Evolutionary conservation across 768 basidiomycete genomes (phyloP).

Genomic region (Goffeauzyma gilvescens): DNA sequence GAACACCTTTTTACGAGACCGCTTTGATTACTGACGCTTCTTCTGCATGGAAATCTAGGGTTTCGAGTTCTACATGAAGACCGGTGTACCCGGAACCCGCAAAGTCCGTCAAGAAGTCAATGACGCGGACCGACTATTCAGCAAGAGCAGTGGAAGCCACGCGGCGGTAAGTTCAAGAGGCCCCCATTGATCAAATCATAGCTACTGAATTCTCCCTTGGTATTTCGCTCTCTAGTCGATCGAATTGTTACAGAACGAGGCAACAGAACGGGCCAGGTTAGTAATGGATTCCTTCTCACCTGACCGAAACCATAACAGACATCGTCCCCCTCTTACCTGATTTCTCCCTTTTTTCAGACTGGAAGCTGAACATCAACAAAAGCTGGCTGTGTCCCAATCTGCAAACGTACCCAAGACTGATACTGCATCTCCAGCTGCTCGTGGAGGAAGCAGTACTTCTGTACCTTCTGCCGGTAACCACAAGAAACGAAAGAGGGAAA

Average conservation of each 20-base stretch:
- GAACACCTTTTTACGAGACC: not conserved
- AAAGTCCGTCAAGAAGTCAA: constrained; percentile 16
- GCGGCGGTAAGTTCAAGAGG: constrained; percentile 9
- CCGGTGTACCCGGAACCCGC: constrained; percentile 16
- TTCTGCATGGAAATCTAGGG: constrained; percentile 18
- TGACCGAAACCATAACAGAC: not conserved
- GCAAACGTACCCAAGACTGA: not conserved
- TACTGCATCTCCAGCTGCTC: too few species aligned
- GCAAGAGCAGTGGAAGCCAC: constrained; percentile 29
- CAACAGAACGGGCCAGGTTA: not conserved
- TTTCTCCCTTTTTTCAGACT: not conserved
- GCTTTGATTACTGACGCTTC: not conserved
- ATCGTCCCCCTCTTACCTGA: not conserved
- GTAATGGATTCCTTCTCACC: not conserved
- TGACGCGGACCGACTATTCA: constrained; percentile 32
- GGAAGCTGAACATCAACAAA: not conserved
- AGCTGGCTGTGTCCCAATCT: not conserved
- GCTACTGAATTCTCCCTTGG: too few species aligned
- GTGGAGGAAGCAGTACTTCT: too few species aligned
- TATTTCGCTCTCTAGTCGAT: constrained; percentile 1
- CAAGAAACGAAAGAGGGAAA: constrained; percentile 5
- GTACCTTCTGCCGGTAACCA: too few species aligned
- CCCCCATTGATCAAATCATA: not conserved
- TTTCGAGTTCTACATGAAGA: constrained; percentile 34
- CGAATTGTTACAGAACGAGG: constrained; percentile 4